Evolutionary conservation across 1,284 basidiomycete species (phyloP).

Genomic region (Trichosporon sp.): DNA sequence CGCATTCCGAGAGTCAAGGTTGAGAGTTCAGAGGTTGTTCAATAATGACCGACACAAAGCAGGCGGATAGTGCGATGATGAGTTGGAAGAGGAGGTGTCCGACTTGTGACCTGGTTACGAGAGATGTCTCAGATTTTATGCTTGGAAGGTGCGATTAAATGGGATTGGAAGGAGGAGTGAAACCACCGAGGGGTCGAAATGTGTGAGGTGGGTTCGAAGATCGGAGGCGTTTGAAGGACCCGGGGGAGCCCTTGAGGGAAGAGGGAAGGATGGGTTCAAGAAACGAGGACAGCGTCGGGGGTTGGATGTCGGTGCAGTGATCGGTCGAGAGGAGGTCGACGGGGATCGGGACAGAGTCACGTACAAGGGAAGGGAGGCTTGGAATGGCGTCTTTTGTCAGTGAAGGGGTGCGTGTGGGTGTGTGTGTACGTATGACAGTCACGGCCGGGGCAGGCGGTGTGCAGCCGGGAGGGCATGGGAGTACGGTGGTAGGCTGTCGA

Average conservation of each 20-base stretch:
- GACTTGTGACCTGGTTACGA: background rate
- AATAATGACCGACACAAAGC: background rate
- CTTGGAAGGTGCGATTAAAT: background rate
- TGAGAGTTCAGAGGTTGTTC: constrained; percentile 5
- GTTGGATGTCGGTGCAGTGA: background rate
- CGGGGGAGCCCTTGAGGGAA: background rate
- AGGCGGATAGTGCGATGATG: background rate
- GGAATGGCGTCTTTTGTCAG: background rate
- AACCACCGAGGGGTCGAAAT: background rate
- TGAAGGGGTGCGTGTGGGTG: background rate
- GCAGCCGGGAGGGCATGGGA: too few relatives aligned
- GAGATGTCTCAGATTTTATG: constrained; percentile 15
- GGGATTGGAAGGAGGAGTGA: constrained; percentile 8
- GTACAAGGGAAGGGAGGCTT: background rate
- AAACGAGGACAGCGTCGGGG: background rate
- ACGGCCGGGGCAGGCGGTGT: too few relatives aligned
- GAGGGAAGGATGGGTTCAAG: background rate
- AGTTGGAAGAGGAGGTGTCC: background rate
- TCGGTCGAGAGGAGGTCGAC: background rate
- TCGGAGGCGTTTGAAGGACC: background rate
- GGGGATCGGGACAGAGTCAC: background rate
- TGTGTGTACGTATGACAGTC: too few relatives aligned
- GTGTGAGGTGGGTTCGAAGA: background rate
- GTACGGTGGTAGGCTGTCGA: too few relatives aligned
- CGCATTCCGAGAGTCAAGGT: background rate